These are phyloP conservation scores for Furcasterigmium furcatum DNA, from an alignment of 2,329 filamentous ascomycete genomes.

Conservation along the genomic window DNA sequence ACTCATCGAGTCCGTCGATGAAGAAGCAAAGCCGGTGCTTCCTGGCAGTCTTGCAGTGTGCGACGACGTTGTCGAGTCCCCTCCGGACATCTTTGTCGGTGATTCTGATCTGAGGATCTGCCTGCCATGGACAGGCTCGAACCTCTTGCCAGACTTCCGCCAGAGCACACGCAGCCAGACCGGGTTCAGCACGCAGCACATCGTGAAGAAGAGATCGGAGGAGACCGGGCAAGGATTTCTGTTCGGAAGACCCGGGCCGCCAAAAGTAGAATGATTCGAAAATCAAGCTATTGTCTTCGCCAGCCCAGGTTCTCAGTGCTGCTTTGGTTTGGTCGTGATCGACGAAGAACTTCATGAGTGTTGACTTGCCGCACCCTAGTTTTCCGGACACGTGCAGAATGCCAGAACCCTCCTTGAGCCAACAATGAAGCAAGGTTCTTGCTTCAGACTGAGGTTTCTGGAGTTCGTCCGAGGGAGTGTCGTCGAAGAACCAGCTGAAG, in stretches of 20 bases:
- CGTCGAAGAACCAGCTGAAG: slow-evolving; percentile 10
- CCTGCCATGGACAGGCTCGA: neutral
- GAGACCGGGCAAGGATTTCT: neutral
- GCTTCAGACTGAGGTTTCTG: neutral
- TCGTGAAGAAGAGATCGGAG: neutral
- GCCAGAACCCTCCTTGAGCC: neutral
- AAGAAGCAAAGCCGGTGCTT: neutral
- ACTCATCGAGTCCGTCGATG: slow-evolving; percentile 1
- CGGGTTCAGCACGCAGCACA: neutral
- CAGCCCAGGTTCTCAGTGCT: neutral
- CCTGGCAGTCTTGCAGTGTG: neutral
- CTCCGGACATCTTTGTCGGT: neutral
- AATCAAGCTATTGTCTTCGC: neutral
- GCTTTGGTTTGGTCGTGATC: neutral
- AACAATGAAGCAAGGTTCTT: neutral
- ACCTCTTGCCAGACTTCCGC: neutral
- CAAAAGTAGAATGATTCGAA: neutral
- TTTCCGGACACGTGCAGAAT: neutral
- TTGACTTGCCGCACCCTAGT: neutral
- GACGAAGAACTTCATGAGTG: slow-evolving; percentile 1
- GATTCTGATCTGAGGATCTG: neutral
- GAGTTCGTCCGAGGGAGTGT: neutral
- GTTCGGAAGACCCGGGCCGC: neutral
- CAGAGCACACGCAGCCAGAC: neutral
- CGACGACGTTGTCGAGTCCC: neutral